Conservation (phyloP, 306 rosid species). For the Comarum palustre region DNA sequence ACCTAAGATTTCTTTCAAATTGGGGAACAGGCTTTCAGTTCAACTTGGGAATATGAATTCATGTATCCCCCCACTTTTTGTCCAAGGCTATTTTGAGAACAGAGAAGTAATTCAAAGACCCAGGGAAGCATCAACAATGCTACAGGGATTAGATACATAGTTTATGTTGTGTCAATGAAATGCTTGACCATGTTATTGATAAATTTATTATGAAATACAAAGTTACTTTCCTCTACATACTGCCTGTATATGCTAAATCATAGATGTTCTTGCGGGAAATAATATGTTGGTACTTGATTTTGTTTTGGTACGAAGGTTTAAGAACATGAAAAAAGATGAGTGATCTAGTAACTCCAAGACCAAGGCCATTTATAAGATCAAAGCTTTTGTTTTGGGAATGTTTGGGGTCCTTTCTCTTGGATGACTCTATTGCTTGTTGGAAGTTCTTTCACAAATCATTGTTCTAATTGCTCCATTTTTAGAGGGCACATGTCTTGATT, state of each 20-base stretch:
- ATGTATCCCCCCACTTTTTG: slow-evolving; percentile 46
- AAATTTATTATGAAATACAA: slow-evolving; percentile 58
- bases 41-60: slow-evolving; percentile 35
- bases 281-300: not conserved
- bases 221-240: slow-evolving; percentile 9
- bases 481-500: not conserved
- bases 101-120: slow-evolving; percentile 52
- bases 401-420: not conserved
- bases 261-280: slow-evolving; percentile 13
- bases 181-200: slow-evolving; percentile 60
- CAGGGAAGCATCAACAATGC: slow-evolving; percentile 64
- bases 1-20: slow-evolving; percentile 37
- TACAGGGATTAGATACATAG: slow-evolving; percentile 43
- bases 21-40: slow-evolving; percentile 49
- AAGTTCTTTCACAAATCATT: not conserved
- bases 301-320: not conserved
- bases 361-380: not conserved
- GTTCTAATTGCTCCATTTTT: not conserved
- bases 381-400: not conserved
- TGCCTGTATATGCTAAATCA: not conserved
- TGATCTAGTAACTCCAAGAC: not conserved
- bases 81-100: slow-evolving; percentile 38
- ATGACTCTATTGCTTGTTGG: not conserved
- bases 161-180: slow-evolving; percentile 52
- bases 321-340: not conserved